Evolutionary conservation across 257 asterid species (phyloP).

Genomic region (Coffea canephora): DNA sequence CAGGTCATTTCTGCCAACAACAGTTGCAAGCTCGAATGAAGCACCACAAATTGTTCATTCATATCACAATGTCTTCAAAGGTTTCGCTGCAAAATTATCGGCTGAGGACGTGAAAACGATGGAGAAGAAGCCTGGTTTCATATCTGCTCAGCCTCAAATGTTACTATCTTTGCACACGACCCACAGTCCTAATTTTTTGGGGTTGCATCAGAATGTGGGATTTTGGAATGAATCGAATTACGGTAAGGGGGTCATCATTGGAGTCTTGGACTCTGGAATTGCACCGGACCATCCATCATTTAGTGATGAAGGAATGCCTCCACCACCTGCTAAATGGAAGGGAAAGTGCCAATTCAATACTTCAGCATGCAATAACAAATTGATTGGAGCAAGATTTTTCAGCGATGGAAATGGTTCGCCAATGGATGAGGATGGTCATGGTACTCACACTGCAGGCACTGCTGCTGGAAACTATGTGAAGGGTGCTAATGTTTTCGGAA

Average conservation of each 20-base stretch:
- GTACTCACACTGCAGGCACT: constrained; percentile 49
- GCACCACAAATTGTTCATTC: constrained; percentile 22
- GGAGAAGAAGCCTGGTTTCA: constrained; percentile 29
- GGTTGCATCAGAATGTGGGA: constrained; percentile 40
- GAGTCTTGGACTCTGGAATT: constrained; percentile 45
- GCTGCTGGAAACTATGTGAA: constrained; percentile 51
- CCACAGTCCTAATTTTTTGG: constrained; percentile 44
- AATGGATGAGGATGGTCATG: constrained; percentile 40
- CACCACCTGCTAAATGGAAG: constrained; percentile 25
- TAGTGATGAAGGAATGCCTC: constrained; percentile 43
- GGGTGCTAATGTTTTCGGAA: constrained; percentile 45
- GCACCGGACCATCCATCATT: constrained; percentile 45
- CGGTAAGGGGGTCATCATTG: constrained; percentile 51
- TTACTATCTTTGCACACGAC: constrained; percentile 39
- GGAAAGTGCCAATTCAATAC: not conserved
- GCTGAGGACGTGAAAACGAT: constrained; percentile 31
- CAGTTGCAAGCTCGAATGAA: not conserved
- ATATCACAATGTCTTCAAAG: constrained; percentile 40
- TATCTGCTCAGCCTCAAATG: constrained; percentile 34
- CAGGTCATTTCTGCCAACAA: constrained; percentile 33
- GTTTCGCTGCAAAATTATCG: constrained; percentile 46
- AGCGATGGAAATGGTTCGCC: not conserved
- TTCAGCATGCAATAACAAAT: constrained; percentile 41
- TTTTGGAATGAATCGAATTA: constrained; percentile 47
- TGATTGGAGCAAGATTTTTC: constrained; percentile 47